Conservation (phyloP, 2,329 filamentous ascomycete genomes). For the Lojkania enalia region DNA sequence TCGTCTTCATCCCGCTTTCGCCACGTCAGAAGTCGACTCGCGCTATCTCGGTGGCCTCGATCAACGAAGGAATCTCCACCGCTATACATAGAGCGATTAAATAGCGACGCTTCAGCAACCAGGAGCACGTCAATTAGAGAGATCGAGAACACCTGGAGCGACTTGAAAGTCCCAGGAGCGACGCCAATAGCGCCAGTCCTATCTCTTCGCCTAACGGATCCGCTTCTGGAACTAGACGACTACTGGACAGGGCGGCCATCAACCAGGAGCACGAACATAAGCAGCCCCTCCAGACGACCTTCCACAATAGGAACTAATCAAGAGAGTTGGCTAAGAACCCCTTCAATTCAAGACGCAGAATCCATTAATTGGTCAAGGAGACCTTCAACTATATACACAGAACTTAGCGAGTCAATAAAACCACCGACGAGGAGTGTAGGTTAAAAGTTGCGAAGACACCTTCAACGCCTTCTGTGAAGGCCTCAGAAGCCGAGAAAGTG, state of each 20-base stretch:
- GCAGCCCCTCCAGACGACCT: neutral
- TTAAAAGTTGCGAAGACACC: too few species aligned
- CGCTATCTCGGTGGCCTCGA: constrained; percentile 24
- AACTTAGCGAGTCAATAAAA: too few species aligned
- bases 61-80: constrained; percentile 9
- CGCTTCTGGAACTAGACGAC: constrained; percentile 15
- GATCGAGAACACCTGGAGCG: constrained; percentile 5
- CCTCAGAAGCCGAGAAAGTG: too few species aligned
- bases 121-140: constrained; percentile 5
- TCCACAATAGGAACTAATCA: neutral
- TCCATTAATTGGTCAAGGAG: neutral
- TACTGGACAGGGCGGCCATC: constrained; percentile 7
- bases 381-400: neutral
- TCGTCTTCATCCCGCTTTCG: constrained; percentile 20
- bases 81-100: constrained; percentile 5
- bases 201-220: constrained; percentile 8
- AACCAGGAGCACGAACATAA: neutral
- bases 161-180: neutral
- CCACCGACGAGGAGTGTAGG: too few species aligned
- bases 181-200: constrained; percentile 7
- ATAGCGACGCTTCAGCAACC: constrained; percentile 12
- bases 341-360: neutral
- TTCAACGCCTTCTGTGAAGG: too few species aligned
- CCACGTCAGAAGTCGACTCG: constrained; percentile 12
- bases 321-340: neutral